Percentiles rank a stretch among this genome's conserved stretches.
phyloP scores from a whole-genome alignment of 345 rosid species.

The Nephelium lappaceum region DNA sequence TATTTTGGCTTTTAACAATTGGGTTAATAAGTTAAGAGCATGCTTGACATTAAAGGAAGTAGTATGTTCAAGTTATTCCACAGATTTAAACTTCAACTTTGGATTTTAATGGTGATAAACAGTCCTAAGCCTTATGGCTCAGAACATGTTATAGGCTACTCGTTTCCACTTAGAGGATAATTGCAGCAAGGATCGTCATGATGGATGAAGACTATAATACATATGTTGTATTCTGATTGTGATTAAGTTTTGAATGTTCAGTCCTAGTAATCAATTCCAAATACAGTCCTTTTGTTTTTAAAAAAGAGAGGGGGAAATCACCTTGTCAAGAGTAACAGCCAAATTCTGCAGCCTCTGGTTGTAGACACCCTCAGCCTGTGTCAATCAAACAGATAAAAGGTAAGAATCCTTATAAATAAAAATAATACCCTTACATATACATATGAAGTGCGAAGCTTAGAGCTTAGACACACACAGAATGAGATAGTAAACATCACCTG shows the following conservation, averaged over 20 bases:
- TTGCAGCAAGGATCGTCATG: background rate
- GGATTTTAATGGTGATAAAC: slow-evolving; percentile 3
- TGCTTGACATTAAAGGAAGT: background rate
- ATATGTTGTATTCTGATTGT: slow-evolving; percentile 6
- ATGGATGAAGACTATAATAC: background rate
- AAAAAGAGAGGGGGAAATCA: slow-evolving; percentile 29
- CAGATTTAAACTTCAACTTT: background rate
- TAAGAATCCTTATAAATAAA: slow-evolving; percentile 28
- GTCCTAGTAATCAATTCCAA: background rate
- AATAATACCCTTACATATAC: slow-evolving; percentile 6
- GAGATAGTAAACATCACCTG: slow-evolving; percentile 58
- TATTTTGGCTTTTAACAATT: background rate
- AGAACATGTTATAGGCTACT: background rate
- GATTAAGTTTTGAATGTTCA: background rate
- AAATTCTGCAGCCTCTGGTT: slow-evolving; percentile 99
- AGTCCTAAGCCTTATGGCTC: background rate
- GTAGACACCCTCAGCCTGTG: slow-evolving; percentile 99
- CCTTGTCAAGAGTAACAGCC: slow-evolving; percentile 99
- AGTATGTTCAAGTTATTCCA: background rate
- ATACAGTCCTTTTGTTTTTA: background rate
- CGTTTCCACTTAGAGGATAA: background rate
- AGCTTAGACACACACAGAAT: background rate
- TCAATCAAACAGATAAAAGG: slow-evolving; percentile 18
- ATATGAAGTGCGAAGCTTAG: background rate
- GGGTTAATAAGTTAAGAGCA: background rate